Evolutionary conservation across 768 basidiomycete species (phyloP), one percentile per base, ranked within the genome.

Genomic region (Boletus sensibilis): DNA sequence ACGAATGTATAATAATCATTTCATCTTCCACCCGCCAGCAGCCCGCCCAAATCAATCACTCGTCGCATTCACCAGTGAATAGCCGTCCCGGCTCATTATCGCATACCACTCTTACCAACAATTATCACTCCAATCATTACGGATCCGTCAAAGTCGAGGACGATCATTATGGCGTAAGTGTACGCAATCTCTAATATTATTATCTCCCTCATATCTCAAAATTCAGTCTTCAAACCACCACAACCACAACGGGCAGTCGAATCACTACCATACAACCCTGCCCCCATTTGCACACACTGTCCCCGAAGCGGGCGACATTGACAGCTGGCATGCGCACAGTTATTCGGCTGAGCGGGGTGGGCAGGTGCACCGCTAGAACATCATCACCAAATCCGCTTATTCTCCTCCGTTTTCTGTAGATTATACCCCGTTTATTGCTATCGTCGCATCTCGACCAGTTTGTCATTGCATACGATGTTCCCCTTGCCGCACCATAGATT

Each of bases 21-120:
- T 53, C 18, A 67, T 68, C 71, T 69, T 77, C 70, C 70, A 62
- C 69, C 73, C 69, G 74, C 71, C 72, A 78, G 75, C 76, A 88
- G 86, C 87, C 87, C 65, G 74, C 82, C 57, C 83, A 83, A 72
- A 84, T 88, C 76, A 86, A 87, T 74, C 74, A 80, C 34, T 71
- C 81, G 10, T 71, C 81, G 23, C 80, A 79, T 51, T 77, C 82
- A 23, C 76, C 82, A 13, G 71, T 77, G 14, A 77, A 78, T 44
- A 82, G 82, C 42, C 79, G 80, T 23, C 74, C 79, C 0, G 66
- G 75, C 20, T 71, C 73, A 12, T 55, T 79, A 39, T 69, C 78
- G 0, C 73, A 72, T 56, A 75, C 78, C 52, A 60, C 66, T 1
- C 67, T 81, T 29, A 59, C 79, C 23, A 74, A 63, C 41, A 79